Evolutionary conservation across 2,329 filamentous ascomycete species (phyloP).

Genomic region (Aspergillus glaucus): DNA sequence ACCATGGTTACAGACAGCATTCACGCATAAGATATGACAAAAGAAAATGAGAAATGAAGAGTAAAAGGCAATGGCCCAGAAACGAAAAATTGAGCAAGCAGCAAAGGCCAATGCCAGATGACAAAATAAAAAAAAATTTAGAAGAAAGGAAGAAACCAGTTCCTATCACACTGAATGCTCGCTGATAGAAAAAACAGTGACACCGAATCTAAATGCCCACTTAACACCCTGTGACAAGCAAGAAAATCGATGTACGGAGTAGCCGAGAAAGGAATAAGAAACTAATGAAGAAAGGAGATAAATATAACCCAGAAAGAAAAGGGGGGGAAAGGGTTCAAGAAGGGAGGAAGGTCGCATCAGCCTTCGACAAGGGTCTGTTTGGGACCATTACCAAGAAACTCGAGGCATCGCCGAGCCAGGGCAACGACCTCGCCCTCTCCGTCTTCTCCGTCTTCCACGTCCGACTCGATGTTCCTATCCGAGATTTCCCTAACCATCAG

Average conservation of each 20-base stretch:
- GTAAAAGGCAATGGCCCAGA: neutral
- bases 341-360: constrained; percentile 30
- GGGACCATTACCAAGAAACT: constrained; percentile 71
- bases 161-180: constrained; percentile 30
- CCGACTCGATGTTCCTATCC: constrained; percentile 79
- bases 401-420: constrained; percentile 81
- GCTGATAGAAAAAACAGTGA: constrained; percentile 20
- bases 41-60: constrained; percentile 10
- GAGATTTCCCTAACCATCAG: constrained; percentile 88
- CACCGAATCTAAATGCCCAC: constrained; percentile 26
- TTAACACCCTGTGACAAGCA: constrained; percentile 21
- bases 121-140: constrained; percentile 8
- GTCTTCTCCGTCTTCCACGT: constrained; percentile 79
- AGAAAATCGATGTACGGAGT: constrained; percentile 12
- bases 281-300: constrained; percentile 2
- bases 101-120: constrained; percentile 11
- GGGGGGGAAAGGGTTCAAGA: neutral
- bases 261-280: constrained; percentile 10
- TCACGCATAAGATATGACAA: constrained; percentile 15
- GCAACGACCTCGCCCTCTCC: constrained; percentile 90
- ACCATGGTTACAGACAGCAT: constrained; percentile 22
- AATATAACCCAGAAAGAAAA: neutral
- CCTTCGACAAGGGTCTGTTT: constrained; percentile 77
- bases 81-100: constrained; percentile 5
- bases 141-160: constrained; percentile 5